Base-by-base conservation (phyloP, 2,329 filamentous ascomycete genomes). In the Colletotrichum graminicola region DNA sequence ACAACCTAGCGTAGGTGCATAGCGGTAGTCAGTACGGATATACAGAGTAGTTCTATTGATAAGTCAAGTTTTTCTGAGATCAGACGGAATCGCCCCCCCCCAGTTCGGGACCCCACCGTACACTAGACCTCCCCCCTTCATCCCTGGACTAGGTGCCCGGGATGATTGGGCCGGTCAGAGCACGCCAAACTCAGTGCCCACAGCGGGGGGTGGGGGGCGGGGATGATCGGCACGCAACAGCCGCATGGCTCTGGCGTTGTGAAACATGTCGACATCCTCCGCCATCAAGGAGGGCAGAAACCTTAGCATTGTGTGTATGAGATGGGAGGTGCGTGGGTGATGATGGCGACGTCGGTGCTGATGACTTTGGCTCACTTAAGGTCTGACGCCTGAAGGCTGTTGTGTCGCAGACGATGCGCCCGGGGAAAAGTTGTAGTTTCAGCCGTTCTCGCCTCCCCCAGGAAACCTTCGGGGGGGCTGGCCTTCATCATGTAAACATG, bases 161-260 rank as follows among this genome's bases (percentile, higher is more conserved):
- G n/a, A 29, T 41, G 52, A 36, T 47, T 29, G 39, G 29, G 55
- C 47, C 56, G 56, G 43, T 67, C 67, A 71, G 55, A 71, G 67
- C 67, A 49, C 54, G 6, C 62, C 29, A 23, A 39, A 39, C 32
- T 12, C 26, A 7, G 32, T 39, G n/a, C 14, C 23, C 54, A 29
- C 26, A 23, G n/a, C 36, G 18, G 18, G 43, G 45, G 43, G 45
- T n/a, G n/a, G n/a, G n/a, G n/a, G n/a, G n/a, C n/a, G n/a, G n/a
- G n/a, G n/a, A n/a, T n/a, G 45, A 16, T 32, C 43, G 26, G 45
- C 29, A 41, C 32, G 18, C 14, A 39, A 26, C 18, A 47, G 61
- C 55, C 56, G 63, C 41, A 56, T 71, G 57, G 51, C 57, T 45
- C 18, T 62, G 32, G 41, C 34, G 49, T 39, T 36, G 39, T 62